Percentiles rank a stretch among this genome's conserved stretches.
These are phyloP conservation scores for Pichia insulana DNA, from an alignment of 805 yeast species.

Conservation along the genomic window DNA sequence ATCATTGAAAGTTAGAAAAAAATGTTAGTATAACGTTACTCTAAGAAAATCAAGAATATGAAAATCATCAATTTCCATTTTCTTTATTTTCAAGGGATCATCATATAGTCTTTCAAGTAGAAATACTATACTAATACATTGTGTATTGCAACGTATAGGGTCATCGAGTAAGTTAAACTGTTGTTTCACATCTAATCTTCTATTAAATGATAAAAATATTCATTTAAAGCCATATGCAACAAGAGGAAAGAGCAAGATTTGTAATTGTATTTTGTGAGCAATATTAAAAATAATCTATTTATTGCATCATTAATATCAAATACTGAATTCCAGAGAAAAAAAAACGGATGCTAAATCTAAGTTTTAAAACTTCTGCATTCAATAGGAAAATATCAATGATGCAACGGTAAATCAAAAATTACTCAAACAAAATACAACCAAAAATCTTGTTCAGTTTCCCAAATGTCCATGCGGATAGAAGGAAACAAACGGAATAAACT, in stretches of 20 bases:
- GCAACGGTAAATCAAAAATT: too few relatives aligned
- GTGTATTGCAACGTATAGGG: slow-evolving; percentile 10
- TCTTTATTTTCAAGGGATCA: slow-evolving; percentile 6
- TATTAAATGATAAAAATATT: slow-evolving; percentile 10
- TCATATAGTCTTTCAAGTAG: background rate
- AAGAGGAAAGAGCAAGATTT: slow-evolving; percentile 9
- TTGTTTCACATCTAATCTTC: slow-evolving; percentile 11
- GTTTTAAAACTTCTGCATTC: too few relatives aligned
- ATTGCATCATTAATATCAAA: background rate
- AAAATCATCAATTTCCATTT: background rate
- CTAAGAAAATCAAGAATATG: slow-evolving; percentile 9
- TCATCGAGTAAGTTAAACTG: slow-evolving; percentile 21
- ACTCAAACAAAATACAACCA: too few relatives aligned
- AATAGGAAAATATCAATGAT: too few relatives aligned
- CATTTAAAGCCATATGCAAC: slow-evolving; percentile 6
- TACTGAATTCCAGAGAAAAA: background rate
- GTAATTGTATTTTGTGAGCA: slow-evolving; percentile 5
- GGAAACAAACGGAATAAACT: too few relatives aligned
- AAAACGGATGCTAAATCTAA: background rate
- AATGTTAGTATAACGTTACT: slow-evolving; percentile 19
- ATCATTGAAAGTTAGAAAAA: slow-evolving; percentile 26
- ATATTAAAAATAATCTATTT: background rate
- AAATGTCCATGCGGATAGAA: too few relatives aligned
- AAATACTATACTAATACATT: background rate
- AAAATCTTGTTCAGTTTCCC: too few relatives aligned